phyloP scores from a whole-genome alignment of 2,329 filamentous ascomycete species.

The Pseudocercospora musae region DNA sequence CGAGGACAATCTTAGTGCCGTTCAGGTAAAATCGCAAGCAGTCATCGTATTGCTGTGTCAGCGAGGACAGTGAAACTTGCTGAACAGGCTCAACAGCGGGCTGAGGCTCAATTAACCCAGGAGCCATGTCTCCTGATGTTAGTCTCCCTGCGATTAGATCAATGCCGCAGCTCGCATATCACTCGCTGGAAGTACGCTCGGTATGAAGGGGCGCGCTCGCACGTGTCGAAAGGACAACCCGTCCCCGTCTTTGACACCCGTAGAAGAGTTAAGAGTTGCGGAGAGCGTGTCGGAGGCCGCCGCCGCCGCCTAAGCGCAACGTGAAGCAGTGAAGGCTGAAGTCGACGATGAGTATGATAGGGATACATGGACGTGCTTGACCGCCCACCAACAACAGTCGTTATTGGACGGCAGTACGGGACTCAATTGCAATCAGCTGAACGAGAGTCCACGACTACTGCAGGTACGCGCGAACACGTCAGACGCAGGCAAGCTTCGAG shows the following conservation, averaged over 20 bases:
- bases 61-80: conserved; percentile 50
- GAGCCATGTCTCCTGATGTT: conserved; percentile 50
- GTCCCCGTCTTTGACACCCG: neutral
- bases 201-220: neutral
- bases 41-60: conserved; percentile 80
- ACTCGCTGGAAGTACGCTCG: neutral
- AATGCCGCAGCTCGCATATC: no score
- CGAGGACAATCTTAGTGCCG: conserved; percentile 81
- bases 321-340: no score
- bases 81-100: conserved; percentile 48
- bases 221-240: no score
- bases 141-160: no score
- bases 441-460: conserved; percentile 13
- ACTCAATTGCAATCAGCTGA: neutral
- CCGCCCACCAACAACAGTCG: no score
- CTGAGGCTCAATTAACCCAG: conserved; percentile 52
- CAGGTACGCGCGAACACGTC: conserved; percentile 24
- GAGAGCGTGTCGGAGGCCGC: neutral
- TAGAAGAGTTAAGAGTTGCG: no score
- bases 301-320: no score
- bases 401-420: no score
- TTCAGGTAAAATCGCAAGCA: conserved; percentile 92
- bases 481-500: conserved; percentile 7
- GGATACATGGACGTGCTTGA: no score
- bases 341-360: no score